A percentile compares a stretch with the other conserved stretches of the same genome.
Evolutionary conservation across 2,329 filamentous ascomycete genomes (phyloP).

Genomic region (Pestalotiopsis sp.): DNA sequence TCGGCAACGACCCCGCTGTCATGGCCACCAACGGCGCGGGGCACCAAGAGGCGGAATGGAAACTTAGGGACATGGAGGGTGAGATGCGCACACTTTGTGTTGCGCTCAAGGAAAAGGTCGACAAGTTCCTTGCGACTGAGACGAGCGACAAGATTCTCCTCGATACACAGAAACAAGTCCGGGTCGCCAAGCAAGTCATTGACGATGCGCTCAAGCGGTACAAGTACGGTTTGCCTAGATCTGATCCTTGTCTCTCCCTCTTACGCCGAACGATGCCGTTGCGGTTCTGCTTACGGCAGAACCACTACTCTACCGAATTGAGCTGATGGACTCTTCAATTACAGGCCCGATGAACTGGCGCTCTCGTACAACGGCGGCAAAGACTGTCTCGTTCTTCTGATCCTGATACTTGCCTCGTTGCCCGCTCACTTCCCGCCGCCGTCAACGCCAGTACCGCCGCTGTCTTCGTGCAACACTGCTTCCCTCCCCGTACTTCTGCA

Average conservation of each 20-base stretch:
- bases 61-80: constrained; percentile 4
- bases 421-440: constrained; percentile 36
- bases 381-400: constrained; percentile 90
- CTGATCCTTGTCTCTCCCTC: constrained; percentile 13
- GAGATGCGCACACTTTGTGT: constrained; percentile 39
- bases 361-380: constrained; percentile 98
- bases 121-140: constrained; percentile 65
- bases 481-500: constrained; percentile 58
- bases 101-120: constrained; percentile 61
- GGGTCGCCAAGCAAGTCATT: constrained; percentile 72
- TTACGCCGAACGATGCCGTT: neutral
- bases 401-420: constrained; percentile 77
- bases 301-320: neutral
- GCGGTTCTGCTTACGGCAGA: neutral
- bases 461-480: constrained; percentile 14
- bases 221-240: constrained; percentile 52
- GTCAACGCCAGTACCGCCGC: constrained; percentile 15
- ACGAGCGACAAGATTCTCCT: constrained; percentile 59
- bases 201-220: constrained; percentile 76
- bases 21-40: constrained; percentile 4
- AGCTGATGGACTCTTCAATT: neutral
- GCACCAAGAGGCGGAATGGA: constrained; percentile 4
- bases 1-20: neutral
- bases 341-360: constrained; percentile 75
- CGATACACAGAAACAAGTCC: constrained; percentile 74